Conservation (phyloP, 495 filamentous ascomycete genomes). For the Penicillium cinerascens region DNA sequence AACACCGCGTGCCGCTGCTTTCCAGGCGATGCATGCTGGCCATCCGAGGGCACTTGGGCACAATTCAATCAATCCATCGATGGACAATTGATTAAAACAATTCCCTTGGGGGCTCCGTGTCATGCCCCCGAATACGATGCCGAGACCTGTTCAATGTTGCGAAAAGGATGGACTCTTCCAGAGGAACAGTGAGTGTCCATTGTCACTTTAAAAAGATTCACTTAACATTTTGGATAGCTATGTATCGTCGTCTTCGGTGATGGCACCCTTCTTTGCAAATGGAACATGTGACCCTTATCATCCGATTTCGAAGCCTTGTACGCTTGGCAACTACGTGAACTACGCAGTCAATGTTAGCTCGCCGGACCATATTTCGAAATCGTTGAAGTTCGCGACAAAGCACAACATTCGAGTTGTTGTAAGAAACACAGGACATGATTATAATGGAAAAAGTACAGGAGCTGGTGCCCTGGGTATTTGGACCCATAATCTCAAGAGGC, state of each 20-base stretch:
- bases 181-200: constrained; percentile 18
- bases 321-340: constrained; percentile 50
- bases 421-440: constrained; percentile 58
- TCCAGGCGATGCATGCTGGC: constrained; percentile 40
- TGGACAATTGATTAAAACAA: constrained; percentile 37
- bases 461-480: constrained; percentile 48
- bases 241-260: constrained; percentile 25
- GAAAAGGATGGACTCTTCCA: constrained; percentile 19
- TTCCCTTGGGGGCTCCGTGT: constrained; percentile 38
- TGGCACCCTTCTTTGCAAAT: constrained; percentile 30
- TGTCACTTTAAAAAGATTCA: background rate
- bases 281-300: constrained; percentile 41
- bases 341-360: constrained; percentile 40
- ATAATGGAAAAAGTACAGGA: constrained; percentile 52
- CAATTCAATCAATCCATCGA: constrained; percentile 33
- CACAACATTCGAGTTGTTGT: constrained; percentile 59
- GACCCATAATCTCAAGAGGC: constrained; percentile 52
- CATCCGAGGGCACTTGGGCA: constrained; percentile 30
- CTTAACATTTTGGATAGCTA: constrained; percentile 12
- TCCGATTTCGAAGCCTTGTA: constrained; percentile 41
- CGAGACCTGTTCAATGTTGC: constrained; percentile 18
- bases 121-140: constrained; percentile 33
- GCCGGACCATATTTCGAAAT: constrained; percentile 19
- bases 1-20: constrained; percentile 8
- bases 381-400: constrained; percentile 45